Evolutionary conservation across 2,329 filamentous ascomycete genomes (phyloP).

Genomic region (Claviceps sp.): DNA sequence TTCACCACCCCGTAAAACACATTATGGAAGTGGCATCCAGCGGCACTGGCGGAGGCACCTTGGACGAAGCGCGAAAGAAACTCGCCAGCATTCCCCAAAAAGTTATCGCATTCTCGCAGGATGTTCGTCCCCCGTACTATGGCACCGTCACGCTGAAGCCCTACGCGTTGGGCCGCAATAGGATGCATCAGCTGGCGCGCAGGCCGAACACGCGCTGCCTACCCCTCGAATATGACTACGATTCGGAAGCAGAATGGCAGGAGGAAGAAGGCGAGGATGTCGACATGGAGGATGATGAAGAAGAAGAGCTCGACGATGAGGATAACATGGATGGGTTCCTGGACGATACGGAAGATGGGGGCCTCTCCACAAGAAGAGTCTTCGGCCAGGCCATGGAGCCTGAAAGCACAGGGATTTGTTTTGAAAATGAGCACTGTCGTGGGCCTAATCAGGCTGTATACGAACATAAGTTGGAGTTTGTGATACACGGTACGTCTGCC

Average conservation of each 20-base stretch:
- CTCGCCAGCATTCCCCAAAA: constrained; percentile 49
- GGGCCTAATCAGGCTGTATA: constrained; percentile 36
- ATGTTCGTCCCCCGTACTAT: constrained; percentile 56
- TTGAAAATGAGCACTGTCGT: constrained; percentile 47
- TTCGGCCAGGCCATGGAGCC: constrained; percentile 62
- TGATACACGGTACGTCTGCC: constrained; percentile 45
- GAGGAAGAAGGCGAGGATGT: constrained; percentile 59
- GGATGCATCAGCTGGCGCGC: constrained; percentile 37
- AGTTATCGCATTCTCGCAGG: constrained; percentile 46
- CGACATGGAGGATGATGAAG: constrained; percentile 50
- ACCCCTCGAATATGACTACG: constrained; percentile 67
- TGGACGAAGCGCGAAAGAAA: constrained; percentile 21
- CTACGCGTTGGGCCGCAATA: constrained; percentile 26
- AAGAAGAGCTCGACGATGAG: constrained; percentile 60
- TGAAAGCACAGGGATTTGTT: constrained; percentile 68
- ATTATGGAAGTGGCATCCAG: constrained; percentile 44
- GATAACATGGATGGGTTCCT: constrained; percentile 84
- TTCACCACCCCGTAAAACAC: constrained; percentile 41
- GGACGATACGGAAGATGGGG: constrained; percentile 68
- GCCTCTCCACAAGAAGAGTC: constrained; percentile 35
- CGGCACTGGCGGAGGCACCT: constrained; percentile 17
- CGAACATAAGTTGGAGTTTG: constrained; percentile 58
- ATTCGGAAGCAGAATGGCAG: constrained; percentile 79
- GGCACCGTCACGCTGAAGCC: constrained; percentile 57
- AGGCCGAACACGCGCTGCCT: constrained; percentile 42